phyloP scores from a whole-genome alignment of 805 yeast genomes.

The Lachancea lanzarotensis region DNA sequence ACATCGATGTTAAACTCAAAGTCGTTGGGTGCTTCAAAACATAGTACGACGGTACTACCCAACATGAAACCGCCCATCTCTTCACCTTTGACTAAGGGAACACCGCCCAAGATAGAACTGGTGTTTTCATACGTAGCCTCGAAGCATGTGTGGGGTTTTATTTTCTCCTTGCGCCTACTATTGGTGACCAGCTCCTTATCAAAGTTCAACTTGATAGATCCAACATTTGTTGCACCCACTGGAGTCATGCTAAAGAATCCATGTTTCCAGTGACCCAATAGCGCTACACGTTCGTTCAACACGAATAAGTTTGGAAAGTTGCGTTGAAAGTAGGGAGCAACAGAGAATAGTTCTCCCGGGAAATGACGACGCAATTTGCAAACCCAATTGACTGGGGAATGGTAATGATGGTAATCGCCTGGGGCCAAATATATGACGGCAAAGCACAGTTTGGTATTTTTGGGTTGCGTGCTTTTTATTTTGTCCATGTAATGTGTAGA shows the following conservation, averaged over 20 bases:
- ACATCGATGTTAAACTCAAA: conserved; percentile 63
- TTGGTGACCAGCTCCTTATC: conserved; percentile 88
- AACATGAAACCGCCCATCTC: conserved; percentile 96
- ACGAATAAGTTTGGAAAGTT: conserved; percentile 82
- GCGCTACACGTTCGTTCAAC: conserved; percentile 89
- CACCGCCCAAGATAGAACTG: conserved; percentile 69
- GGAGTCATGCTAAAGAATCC: conserved; percentile 99
- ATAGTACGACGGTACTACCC: conserved; percentile 94
- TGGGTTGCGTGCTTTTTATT: conserved; percentile 22
- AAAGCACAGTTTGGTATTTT: conserved; percentile 61
- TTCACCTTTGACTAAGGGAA: conserved; percentile 83
- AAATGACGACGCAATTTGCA: conserved; percentile 89
- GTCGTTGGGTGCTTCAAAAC: conserved; percentile 87
- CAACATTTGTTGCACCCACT: conserved; percentile 98
- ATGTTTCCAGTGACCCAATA: conserved; percentile 91
- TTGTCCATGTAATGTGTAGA: conserved; percentile 18
- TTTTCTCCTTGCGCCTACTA: conserved; percentile 41
- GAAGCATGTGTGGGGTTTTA: conserved; percentile 74
- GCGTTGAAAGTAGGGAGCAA: conserved; percentile 92
- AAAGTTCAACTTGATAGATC: conserved; percentile 85
- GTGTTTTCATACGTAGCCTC: conserved; percentile 90
- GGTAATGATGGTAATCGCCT: conserved; percentile 96
- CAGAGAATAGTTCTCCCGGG: conserved; percentile 91
- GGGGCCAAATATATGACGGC: conserved; percentile 95
- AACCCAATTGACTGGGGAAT: conserved; percentile 96